Evolutionary conservation across 805 yeast species (phyloP), one percentile per base, ranked within the genome.

Genomic region (Barnettozyma californica): DNA sequence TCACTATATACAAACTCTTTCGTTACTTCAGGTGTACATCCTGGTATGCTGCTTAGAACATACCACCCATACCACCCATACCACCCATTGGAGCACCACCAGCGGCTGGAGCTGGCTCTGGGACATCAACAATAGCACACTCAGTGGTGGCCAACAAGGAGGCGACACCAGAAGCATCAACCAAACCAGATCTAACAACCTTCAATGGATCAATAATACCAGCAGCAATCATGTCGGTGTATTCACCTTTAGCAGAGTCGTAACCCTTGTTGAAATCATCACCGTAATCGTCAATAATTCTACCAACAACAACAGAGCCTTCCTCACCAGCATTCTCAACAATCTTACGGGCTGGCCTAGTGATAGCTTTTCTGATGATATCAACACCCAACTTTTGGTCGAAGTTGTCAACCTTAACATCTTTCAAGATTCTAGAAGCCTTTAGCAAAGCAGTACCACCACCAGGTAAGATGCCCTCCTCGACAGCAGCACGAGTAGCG

Each of bases 141-240:
- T 92, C 99, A 57, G 98, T 92, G 51, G 99, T 92, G 59, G 98
- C 98, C 70, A 92, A 81, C 69, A 92, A 78, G 19, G 97, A 91
- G 46, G 99, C 98, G 55, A 92, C 97, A 76, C 98, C 96, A 43
- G 95, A 80, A 53, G 99, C 98, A 65, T 92, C 98, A 51, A 90
- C 91, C 64, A 92, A 77, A 59, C 98, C 98, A 61, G 90, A 85
- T 77, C 95, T 88, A 54, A 94, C 98, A 64, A 94, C 98, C 82
- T 94, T 92, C 83, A 94, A 90, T 62, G 99, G 99, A 73, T 92
- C 99, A 64, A 92, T 90, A 73, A 92, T 92, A 80, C 99, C 99
- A 50, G 95, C 83, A 58, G 90, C 87, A 63, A 94, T 82, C 97
- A 92, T 89, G 69, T 92, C 96, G 56, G 94, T 87, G 77, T 79